phyloP scores from a whole-genome alignment of 108 stramenopile genomes.

The Skeletonema costatum region DNA sequence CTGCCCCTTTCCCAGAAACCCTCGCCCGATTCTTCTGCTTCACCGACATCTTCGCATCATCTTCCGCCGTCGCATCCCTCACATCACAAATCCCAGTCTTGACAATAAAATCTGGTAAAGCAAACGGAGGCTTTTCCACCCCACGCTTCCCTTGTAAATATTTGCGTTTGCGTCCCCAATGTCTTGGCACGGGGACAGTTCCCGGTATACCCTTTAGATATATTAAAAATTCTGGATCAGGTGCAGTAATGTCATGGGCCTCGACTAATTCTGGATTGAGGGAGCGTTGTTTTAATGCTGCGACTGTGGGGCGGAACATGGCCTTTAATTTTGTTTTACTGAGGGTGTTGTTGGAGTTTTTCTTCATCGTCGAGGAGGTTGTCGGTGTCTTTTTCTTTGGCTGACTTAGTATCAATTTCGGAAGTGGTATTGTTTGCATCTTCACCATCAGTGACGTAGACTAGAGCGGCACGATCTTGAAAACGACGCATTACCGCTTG shows the following conservation, averaged over 20 bases:
- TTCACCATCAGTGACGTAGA: conserved; percentile 57
- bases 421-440: background rate
- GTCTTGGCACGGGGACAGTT: conserved; percentile 95
- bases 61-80: conserved; percentile 83
- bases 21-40: conserved; percentile 92
- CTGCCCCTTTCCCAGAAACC: conserved; percentile 87
- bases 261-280: conserved; percentile 93
- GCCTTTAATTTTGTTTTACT: conserved; percentile 90
- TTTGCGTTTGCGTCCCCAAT: conserved; percentile 98
- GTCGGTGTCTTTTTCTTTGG: conserved; percentile 3
- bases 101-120: conserved; percentile 97
- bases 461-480: conserved; percentile 60
- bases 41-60: conserved; percentile 72
- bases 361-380: conserved; percentile 44
- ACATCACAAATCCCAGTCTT: conserved; percentile 96
- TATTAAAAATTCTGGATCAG: conserved; percentile 93
- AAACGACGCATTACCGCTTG: conserved; percentile 60
- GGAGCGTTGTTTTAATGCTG: conserved; percentile 94
- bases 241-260: conserved; percentile 96
- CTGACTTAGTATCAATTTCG: background rate
- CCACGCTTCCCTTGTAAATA: conserved; percentile 97
- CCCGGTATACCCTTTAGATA: conserved; percentile 86
- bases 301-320: conserved; percentile 88
- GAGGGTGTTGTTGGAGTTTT: conserved; percentile 43
- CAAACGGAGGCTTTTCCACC: conserved; percentile 93